These are phyloP conservation scores for Phytophthora parvispora DNA, from an alignment of 352 stramenopile species.

Conservation along the genomic window DNA sequence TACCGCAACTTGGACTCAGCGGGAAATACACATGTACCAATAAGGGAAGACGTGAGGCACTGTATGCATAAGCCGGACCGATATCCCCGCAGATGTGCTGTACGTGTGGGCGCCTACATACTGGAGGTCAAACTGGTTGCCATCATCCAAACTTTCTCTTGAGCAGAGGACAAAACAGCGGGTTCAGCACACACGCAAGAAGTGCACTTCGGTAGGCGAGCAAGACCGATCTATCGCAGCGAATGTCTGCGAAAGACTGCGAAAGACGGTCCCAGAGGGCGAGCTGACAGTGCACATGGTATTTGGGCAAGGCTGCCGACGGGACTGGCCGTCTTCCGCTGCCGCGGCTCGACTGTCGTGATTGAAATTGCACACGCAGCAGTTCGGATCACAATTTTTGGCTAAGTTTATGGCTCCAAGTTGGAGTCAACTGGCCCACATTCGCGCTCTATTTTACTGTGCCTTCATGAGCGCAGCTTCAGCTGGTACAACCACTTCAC, in stretches of 20 bases:
- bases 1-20: background rate
- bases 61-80: constrained; percentile 25
- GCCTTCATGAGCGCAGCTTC: background rate
- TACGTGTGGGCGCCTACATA: constrained; percentile 12
- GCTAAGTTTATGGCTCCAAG: too few relatives aligned
- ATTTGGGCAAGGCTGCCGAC: constrained; percentile 16
- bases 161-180: constrained; percentile 31
- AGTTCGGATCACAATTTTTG: background rate
- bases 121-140: constrained; percentile 13
- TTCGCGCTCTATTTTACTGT: background rate
- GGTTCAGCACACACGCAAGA: constrained; percentile 22
- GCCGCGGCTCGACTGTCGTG: background rate
- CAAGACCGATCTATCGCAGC: constrained; percentile 3
- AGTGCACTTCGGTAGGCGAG: constrained; percentile 29
- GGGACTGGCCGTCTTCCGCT: background rate
- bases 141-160: constrained; percentile 22
- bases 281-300: constrained; percentile 24
- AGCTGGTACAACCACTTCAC: too few relatives aligned
- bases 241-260: too few relatives aligned
- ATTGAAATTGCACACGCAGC: background rate
- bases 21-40: background rate
- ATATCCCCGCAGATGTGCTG: constrained; percentile 26
- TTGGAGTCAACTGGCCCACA: background rate
- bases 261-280: constrained; percentile 10
- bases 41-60: background rate